These are phyloP conservation scores for Nitzschia putrida DNA, from an alignment of 108 stramenopile species.

Conservation along the genomic window DNA sequence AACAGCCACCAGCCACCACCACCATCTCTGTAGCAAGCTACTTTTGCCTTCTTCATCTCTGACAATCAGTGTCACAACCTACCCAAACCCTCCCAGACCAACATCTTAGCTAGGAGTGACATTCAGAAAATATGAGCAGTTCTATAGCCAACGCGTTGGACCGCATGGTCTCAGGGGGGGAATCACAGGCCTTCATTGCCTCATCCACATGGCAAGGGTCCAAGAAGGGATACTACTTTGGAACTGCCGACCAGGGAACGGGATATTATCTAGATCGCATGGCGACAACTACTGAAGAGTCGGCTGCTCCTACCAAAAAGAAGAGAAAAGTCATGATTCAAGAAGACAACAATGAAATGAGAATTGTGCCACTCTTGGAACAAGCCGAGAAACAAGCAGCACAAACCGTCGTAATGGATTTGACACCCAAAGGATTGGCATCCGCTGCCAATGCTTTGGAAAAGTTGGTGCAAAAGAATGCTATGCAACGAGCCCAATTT, in stretches of 20 bases:
- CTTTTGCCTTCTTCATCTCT: too few relatives aligned
- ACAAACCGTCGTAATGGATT: conserved; percentile 44
- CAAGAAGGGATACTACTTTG: conserved; percentile 72
- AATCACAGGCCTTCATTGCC: conserved; percentile 6
- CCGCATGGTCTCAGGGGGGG: too few relatives aligned
- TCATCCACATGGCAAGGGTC: conserved; percentile 50
- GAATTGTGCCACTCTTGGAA: conserved; percentile 56
- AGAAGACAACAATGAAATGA: conserved; percentile 54
- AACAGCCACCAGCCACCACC: too few relatives aligned
- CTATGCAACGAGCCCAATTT: conserved; percentile 49
- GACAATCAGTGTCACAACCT: too few relatives aligned
- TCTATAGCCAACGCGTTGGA: too few relatives aligned
- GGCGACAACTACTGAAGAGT: background rate
- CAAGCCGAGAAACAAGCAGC: conserved; percentile 55
- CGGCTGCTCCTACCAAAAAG: conserved; percentile 5
- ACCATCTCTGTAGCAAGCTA: too few relatives aligned
- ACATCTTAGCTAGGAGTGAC: too few relatives aligned
- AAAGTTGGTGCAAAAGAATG: conserved; percentile 48
- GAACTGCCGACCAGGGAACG: conserved; percentile 54
- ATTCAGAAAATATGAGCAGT: too few relatives aligned
- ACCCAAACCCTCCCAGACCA: too few relatives aligned
- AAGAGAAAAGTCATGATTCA: conserved; percentile 41
- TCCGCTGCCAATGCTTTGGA: conserved; percentile 43
- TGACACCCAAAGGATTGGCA: conserved; percentile 51
- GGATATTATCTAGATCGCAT: conserved; percentile 68